These are phyloP conservation scores for Plasmodium relictum DNA, from an alignment of 169 alveolate genomes.

Conservation along the genomic window DNA sequence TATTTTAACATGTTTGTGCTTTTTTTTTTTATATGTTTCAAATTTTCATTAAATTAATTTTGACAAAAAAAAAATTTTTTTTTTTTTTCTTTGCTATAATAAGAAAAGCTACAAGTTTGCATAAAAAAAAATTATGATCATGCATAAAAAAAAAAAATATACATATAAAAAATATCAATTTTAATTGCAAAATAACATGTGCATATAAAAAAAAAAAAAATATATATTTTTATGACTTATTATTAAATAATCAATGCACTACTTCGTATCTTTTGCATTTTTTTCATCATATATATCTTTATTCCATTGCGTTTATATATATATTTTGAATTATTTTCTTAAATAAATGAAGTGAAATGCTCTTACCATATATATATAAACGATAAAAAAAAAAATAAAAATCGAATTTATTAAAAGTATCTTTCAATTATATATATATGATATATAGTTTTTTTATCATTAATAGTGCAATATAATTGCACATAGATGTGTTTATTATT, in stretches of 20 bases:
- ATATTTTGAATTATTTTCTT: slow-evolving; percentile 7
- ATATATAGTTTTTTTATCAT: neutral
- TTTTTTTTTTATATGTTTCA: slow-evolving; percentile 23
- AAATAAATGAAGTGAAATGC: neutral
- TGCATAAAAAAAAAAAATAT: slow-evolving; percentile 35
- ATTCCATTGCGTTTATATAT: neutral
- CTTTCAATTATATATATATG: neutral
- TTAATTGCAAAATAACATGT: slow-evolving; percentile 9
- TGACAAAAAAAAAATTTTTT: slow-evolving; percentile 3
- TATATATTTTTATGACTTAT: slow-evolving; percentile 2
- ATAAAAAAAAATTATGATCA: slow-evolving; percentile 42
- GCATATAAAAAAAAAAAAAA: slow-evolving; percentile 35
- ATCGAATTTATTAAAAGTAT: slow-evolving; percentile 6
- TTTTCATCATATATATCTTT: neutral
- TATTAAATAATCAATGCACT: slow-evolving; percentile 4
- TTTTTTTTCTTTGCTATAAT: slow-evolving; percentile 60
- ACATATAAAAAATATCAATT: slow-evolving; percentile 11
- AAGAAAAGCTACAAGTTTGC: slow-evolving; percentile 45
- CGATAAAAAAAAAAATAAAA: neutral
- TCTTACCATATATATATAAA: slow-evolving; percentile 5
- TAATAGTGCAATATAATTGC: slow-evolving; percentile 18
- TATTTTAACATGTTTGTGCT: neutral
- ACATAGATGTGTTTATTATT: slow-evolving; percentile 31
- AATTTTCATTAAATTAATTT: neutral
- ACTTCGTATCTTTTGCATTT: slow-evolving; percentile 3